A percentile compares a stretch with the other conserved stretches of the same genome.
phyloP scores from a whole-genome alignment of 306 rosid species.

The Trifolium repens region DNA sequence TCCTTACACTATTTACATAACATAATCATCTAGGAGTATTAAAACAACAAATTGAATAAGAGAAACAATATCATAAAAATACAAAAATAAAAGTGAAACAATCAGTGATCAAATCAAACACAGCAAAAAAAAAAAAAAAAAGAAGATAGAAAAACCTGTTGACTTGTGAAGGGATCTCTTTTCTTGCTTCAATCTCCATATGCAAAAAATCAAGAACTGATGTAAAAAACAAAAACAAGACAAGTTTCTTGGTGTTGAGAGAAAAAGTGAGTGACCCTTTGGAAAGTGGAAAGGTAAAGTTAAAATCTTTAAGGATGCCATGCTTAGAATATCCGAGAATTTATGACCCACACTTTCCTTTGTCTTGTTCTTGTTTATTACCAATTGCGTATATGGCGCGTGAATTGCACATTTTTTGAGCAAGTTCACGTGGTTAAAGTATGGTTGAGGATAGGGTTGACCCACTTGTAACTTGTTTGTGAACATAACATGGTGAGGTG shows the following conservation, averaged over 20 bases:
- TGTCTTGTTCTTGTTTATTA: neutral
- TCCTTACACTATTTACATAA: neutral
- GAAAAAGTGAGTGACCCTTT: neutral
- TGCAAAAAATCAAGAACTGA: conserved; percentile 31
- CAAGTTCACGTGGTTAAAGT: conserved; percentile 12
- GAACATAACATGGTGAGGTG: neutral
- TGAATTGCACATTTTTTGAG: conserved; percentile 12
- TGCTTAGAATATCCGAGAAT: conserved; percentile 45
- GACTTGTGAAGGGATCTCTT: conserved; percentile 41
- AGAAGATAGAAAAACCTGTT: conserved; percentile 49
- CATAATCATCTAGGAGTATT: neutral
- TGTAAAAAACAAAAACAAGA: conserved; percentile 23
- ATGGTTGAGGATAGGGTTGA: conserved; percentile 11
- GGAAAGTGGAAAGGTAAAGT: conserved; percentile 31
- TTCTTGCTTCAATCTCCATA: conserved; percentile 48
- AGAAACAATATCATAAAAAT: conserved; percentile 29
- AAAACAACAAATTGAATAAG: too few species aligned
- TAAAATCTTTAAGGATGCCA: conserved; percentile 33
- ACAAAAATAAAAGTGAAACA: neutral
- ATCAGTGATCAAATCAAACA: conserved; percentile 22
- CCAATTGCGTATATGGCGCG: conserved; percentile 37
- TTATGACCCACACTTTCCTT: conserved; percentile 20
- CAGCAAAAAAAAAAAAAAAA: neutral
- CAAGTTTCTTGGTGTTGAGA: neutral
- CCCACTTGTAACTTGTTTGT: conserved; percentile 5